A percentile compares a stretch with the other conserved stretches of the same genome.
phyloP scores from a whole-genome alignment of 805 yeast genomes.

The Monosporozyma aerobia region DNA sequence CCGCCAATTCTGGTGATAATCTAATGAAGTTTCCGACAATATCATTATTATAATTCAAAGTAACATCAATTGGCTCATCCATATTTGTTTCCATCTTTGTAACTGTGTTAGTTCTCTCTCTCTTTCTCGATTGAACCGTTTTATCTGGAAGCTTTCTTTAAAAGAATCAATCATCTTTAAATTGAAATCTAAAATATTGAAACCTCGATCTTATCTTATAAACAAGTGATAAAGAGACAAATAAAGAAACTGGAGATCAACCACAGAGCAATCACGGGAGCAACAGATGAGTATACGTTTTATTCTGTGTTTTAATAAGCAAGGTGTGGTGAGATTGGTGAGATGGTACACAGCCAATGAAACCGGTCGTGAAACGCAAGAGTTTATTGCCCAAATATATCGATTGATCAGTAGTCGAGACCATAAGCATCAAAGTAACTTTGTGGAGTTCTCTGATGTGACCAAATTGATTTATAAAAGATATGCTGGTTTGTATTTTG shows the following conservation, averaged over 20 bases:
- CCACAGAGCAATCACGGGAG: neutral
- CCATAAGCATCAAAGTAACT: constrained; percentile 72
- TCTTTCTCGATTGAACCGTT: neutral
- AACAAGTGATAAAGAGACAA: neutral
- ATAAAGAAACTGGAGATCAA: neutral
- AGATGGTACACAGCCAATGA: constrained; percentile 51
- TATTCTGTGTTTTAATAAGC: constrained; percentile 76
- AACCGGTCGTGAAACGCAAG: constrained; percentile 21
- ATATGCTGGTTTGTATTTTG: constrained; percentile 86
- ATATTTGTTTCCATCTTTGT: neutral
- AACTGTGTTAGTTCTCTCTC: neutral
- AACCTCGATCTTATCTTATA: neutral
- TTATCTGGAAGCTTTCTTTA: neutral
- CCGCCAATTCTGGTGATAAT: constrained; percentile 13
- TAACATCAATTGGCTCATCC: constrained; percentile 1
- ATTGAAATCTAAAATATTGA: neutral
- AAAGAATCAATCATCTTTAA: neutral
- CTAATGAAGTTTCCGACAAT: constrained; percentile 25
- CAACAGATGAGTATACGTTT: constrained; percentile 67
- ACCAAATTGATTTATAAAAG: constrained; percentile 73
- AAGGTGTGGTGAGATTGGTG: constrained; percentile 82
- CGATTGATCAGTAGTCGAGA: constrained; percentile 74
- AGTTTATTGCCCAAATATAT: constrained; percentile 45
- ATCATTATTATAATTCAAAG: constrained; percentile 9
- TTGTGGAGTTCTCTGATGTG: constrained; percentile 57